Evolutionary conservation across 306 rosid species (phyloP), one percentile per base, ranked within the genome.

Genomic region (Morella rubra): DNA sequence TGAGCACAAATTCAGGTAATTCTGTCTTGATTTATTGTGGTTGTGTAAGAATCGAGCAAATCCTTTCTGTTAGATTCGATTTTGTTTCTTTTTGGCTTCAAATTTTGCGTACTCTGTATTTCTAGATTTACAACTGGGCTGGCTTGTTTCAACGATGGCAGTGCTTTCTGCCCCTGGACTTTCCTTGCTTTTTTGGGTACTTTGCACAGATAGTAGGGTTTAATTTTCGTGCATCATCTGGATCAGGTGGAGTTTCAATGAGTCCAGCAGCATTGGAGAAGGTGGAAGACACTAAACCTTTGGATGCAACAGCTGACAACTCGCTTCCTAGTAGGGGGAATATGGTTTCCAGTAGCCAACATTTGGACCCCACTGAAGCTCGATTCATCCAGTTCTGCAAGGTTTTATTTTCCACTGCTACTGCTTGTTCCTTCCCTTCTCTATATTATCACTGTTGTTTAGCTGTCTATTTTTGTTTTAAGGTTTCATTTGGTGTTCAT

Each of bases 321-420:
- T 76, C 76, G 3, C 82, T n/a, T 44, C 12, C 80, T 1, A 72
- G 73, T 18, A 83, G 81, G 22, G 71, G 75, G 16, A 71, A 53
- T 61, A 77, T 45, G 37, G 3, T 3, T 32, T 32, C 37, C 3
- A 32, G 37, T 32, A 32, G 3, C 37, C 37, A 32, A 32, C 37
- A 32, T 32, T 32, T 32, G 4, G 93, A 86, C 77, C 84, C 84
- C 13, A 72, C 79, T 6, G 81, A 69, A n/a, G 71, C 88, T 78
- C 84, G 97, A 71, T 91, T 93, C 80, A 47, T 77, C 3, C 84
- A 84, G 49, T 84, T 90, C 52, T 89, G 93, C 84, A 88, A 94
- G 98, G 98, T 93, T 16, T 41, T 22, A 0, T 7, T 44, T 8
- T 76, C 9, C 3, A 22, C 19, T 66, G 79, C 8, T 67, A 68